phyloP scores from a whole-genome alignment of 257 asterid species.

The Solanum sitiens region DNA sequence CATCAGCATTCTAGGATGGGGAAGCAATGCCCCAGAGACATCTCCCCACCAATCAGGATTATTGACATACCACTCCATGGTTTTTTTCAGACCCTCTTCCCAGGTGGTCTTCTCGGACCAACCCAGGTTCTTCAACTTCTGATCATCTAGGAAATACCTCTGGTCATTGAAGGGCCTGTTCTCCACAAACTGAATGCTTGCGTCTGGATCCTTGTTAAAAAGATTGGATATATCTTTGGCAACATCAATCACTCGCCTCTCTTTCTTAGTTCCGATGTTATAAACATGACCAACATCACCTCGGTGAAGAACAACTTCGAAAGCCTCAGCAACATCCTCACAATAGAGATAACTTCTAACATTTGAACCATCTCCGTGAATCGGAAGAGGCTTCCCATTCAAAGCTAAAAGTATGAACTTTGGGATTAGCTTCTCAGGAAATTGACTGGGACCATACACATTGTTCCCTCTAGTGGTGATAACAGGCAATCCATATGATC shows the following conservation, averaged over 20 bases:
- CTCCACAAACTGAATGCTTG: conserved; percentile 70
- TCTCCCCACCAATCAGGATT: conserved; percentile 99
- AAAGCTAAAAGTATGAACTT: conserved; percentile 89
- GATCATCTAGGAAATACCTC: conserved; percentile 91
- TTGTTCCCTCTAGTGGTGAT: conserved; percentile 89
- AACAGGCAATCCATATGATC: conserved; percentile 88
- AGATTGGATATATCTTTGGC: conserved; percentile 79
- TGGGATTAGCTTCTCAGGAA: conserved; percentile 93
- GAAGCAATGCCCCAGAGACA: conserved; percentile 92
- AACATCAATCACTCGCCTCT: conserved; percentile 88
- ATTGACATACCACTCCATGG: conserved; percentile 75
- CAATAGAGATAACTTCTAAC: conserved; percentile 91
- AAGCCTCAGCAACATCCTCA: conserved; percentile 98
- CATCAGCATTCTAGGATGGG: conserved; percentile 96
- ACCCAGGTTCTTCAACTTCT: conserved; percentile 73
- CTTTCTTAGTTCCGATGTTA: conserved; percentile 90
- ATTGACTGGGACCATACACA: conserved; percentile 92
- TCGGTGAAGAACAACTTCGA: conserved; percentile 79
- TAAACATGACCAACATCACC: conserved; percentile 96
- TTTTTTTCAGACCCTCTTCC: conserved; percentile 89
- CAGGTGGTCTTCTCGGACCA: conserved; percentile 83
- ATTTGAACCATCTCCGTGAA: conserved; percentile 94
- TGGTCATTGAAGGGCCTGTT: conserved; percentile 97
- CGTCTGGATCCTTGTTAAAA: conserved; percentile 66
- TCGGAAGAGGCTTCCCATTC: conserved; percentile 82